Evolutionary conservation across 1,284 basidiomycete genomes (phyloP).

Genomic region (Apiotrichum veenhuisii): DNA sequence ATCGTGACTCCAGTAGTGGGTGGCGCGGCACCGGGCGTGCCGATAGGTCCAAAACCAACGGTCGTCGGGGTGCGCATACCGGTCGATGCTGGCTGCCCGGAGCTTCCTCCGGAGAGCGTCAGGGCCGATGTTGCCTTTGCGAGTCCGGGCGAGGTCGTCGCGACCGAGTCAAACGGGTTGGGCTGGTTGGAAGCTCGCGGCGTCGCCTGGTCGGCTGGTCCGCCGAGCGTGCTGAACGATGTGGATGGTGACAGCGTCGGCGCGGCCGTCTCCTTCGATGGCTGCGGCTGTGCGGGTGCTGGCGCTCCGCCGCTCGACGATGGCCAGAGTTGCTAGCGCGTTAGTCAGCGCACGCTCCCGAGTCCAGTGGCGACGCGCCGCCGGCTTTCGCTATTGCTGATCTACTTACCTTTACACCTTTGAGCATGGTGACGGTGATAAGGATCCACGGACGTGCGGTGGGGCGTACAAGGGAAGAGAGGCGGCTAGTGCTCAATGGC

Average conservation of each 20-base stretch:
- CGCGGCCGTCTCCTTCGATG: constrained; percentile 17
- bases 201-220: constrained; percentile 65
- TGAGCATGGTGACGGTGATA: constrained; percentile 35
- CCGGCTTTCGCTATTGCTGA: constrained; percentile 23
- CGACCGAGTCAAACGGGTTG: constrained; percentile 65
- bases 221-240: constrained; percentile 39
- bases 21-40: constrained; percentile 44
- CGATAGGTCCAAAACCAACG: constrained; percentile 39
- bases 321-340: constrained; percentile 41
- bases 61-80: constrained; percentile 44
- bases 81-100: constrained; percentile 19
- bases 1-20: constrained; percentile 48
- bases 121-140: constrained; percentile 46
- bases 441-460: background rate
- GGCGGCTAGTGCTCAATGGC: too few species aligned
- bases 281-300: constrained; percentile 16
- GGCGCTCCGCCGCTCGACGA: constrained; percentile 23
- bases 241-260: constrained; percentile 37
- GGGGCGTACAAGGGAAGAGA: background rate
- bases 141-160: constrained; percentile 28
- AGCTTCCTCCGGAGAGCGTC: constrained; percentile 39
- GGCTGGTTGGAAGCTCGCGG: constrained; percentile 58
- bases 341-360: too few species aligned
- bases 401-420: constrained; percentile 45
- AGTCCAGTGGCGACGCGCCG: too few species aligned